Base-by-base conservation (phyloP, 495 filamentous ascomycete genomes). In the Haplographium delicatum region DNA sequence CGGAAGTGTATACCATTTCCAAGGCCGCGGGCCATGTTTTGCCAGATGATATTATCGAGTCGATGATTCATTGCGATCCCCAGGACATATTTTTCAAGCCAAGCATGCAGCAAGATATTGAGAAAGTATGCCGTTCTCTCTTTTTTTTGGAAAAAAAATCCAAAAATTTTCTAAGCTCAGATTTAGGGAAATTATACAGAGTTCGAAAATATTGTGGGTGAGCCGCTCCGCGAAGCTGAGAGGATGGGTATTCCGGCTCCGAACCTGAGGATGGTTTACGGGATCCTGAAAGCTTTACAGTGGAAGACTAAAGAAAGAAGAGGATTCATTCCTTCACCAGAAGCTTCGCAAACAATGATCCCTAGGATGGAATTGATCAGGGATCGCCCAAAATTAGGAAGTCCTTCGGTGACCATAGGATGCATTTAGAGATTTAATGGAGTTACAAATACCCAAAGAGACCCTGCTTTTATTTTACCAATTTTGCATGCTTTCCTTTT, bases 41-140 rank as follows among this genome's bases (percentile, higher is more conserved):
- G 38, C 72, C 80, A 4, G 79, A 83, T 34, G 56, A 60, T 51
- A 76, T 83, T 8, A 50, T 81, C 31, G 61, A 59, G 53, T 72
- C 72, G 44, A 80, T 72, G 25, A 72, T 78, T 56, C 56, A 57
- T 39, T 22, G 13, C 26, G 53, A 57, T 46, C 58, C 58, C 65
- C 42, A 78, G 79, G 51, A 65, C 63, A 33, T 75, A 70, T 24
- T 72, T 69, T 24, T 74, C 67, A 54, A 53, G 63, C 80, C 82
- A 15, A 80, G 76, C 56, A 81, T 81, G 78, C 70, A 73, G 58
- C 66, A 67, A 5, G 78, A 81, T 63, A 65, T 63, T 31, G 68
- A 72, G 54, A 68, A 60, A 45, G 72, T 55, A 49, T n/a, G 13
- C 39, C 8, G 10, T 10, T 9, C 38, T 7, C 11, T 7, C 8